These are phyloP conservation scores for Phaseolus coccineus DNA, from an alignment of 331 rosid genomes.

Conservation along the genomic window DNA sequence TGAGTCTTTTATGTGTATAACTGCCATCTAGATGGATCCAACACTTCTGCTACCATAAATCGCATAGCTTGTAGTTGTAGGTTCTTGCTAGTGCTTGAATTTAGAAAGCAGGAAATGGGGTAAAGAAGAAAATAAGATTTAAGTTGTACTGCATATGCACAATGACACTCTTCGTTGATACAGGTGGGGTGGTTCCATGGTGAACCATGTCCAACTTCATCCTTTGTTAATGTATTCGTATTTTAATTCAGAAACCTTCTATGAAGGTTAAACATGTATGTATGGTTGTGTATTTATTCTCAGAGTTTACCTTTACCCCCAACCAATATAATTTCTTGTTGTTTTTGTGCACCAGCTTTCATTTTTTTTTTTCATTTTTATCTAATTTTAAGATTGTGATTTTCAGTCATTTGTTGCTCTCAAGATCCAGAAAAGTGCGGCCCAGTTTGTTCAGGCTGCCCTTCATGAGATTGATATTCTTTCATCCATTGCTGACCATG, in stretches of 20 bases:
- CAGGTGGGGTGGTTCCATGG: constrained; percentile 13
- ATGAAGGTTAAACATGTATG: constrained; percentile 1
- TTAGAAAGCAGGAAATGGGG: background rate
- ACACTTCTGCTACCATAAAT: constrained; percentile 30
- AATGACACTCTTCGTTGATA: background rate
- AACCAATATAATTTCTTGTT: background rate
- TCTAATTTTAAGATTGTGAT: constrained; percentile 28
- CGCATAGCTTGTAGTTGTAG: constrained; percentile 8
- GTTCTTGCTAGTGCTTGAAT: constrained; percentile 33
- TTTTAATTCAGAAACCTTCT: constrained; percentile 9
- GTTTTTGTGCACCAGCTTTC: background rate
- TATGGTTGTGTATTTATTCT: constrained; percentile 12
- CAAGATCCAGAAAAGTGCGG: constrained; percentile 98
- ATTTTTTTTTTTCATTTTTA: constrained; percentile 2
- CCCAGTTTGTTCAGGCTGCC: constrained; percentile 94
- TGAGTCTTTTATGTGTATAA: constrained; percentile 16
- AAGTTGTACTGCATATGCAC: background rate
- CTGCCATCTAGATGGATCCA: constrained; percentile 12
- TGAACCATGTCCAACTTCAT: constrained; percentile 28
- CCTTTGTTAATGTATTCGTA: constrained; percentile 25
- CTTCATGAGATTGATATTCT: constrained; percentile 90
- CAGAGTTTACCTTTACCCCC: background rate
- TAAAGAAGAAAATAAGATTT: constrained; percentile 18
- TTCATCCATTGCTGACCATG: constrained; percentile 68
- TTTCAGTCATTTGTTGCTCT: constrained; percentile 89